Percentiles rank a stretch among this genome's conserved stretches.
These are phyloP conservation scores for Metschnikowia corniflorae DNA, from an alignment of 805 yeast genomes.

Conservation along the genomic window DNA sequence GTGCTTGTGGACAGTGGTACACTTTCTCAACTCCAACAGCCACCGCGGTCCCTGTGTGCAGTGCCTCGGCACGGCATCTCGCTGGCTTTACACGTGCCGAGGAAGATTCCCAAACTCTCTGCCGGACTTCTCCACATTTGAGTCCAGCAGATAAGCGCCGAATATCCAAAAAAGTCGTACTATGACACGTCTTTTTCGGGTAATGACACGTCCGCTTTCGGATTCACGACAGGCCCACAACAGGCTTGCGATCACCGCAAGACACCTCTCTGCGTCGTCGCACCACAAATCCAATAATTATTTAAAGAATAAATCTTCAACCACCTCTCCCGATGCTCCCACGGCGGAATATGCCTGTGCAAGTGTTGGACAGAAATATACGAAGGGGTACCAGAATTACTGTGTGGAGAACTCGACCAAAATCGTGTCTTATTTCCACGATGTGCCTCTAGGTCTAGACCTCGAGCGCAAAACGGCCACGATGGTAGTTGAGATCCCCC, in stretches of 20 bases:
- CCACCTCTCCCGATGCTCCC: conserved; percentile 6
- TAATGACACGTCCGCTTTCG: too few species aligned
- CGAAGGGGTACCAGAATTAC: conserved; percentile 42
- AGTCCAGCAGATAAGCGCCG: too few species aligned
- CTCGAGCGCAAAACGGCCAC: conserved; percentile 40
- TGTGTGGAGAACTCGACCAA: conserved; percentile 31
- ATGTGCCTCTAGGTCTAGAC: conserved; percentile 56
- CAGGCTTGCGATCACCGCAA: conserved; percentile 11
- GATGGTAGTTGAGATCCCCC: conserved; percentile 94
- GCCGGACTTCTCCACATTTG: conserved; percentile 4
- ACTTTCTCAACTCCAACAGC: too few species aligned
- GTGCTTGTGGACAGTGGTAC: too few species aligned
- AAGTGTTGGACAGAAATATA: conserved; percentile 31
- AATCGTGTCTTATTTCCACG: conserved; percentile 67
- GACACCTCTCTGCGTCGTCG: conserved; percentile 9
- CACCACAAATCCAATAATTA: not conserved
- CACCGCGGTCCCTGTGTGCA: too few species aligned
- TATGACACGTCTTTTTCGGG: too few species aligned
- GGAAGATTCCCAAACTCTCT: too few species aligned
- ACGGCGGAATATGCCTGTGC: conserved; percentile 6
- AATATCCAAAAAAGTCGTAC: too few species aligned
- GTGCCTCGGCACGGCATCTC: too few species aligned
- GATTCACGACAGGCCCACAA: conserved; percentile 7
- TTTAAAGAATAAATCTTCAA: not conserved
- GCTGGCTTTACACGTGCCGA: too few species aligned